Evolutionary conservation across 2,329 filamentous ascomycete species (phyloP).

Genomic region (Penicillium paneum): DNA sequence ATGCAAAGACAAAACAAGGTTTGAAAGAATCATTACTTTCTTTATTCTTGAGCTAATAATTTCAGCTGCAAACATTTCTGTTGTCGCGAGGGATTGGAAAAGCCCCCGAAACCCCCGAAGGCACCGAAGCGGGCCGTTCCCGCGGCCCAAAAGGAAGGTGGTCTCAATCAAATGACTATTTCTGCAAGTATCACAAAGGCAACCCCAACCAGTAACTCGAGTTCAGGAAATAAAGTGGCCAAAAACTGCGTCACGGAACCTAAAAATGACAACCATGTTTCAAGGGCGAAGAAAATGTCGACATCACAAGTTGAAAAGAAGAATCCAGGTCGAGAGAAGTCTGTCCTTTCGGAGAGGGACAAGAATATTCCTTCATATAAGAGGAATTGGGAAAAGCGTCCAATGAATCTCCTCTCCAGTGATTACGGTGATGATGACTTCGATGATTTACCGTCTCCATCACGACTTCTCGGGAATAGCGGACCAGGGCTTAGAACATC

Average conservation of each 20-base stretch:
- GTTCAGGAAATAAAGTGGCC: neutral
- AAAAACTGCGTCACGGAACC: neutral
- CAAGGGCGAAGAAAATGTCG: neutral
- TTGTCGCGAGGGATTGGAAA: constrained; percentile 68
- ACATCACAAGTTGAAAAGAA: neutral
- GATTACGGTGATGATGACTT: constrained; percentile 34
- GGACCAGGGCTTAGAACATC: neutral
- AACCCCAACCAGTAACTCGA: constrained; percentile 16
- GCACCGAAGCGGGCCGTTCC: constrained; percentile 25
- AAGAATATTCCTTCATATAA: neutral
- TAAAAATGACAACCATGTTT: neutral
- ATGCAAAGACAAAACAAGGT: constrained; percentile 59
- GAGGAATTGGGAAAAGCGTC: neutral
- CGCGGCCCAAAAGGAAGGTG: constrained; percentile 21
- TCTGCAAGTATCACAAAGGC: constrained; percentile 27
- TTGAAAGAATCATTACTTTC: neutral
- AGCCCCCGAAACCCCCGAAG: constrained; percentile 54
- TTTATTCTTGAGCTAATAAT: constrained; percentile 27
- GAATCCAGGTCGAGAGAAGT: neutral
- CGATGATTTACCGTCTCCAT: constrained; percentile 40
- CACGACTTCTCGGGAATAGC: constrained; percentile 19
- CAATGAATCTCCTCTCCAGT: constrained; percentile 24
- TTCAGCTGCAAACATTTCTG: constrained; percentile 67
- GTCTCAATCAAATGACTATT: constrained; percentile 30
- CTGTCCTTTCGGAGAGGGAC: neutral